Base-by-base conservation (phyloP, 2,329 filamentous ascomycete species). In the Calonectria naviculata region DNA sequence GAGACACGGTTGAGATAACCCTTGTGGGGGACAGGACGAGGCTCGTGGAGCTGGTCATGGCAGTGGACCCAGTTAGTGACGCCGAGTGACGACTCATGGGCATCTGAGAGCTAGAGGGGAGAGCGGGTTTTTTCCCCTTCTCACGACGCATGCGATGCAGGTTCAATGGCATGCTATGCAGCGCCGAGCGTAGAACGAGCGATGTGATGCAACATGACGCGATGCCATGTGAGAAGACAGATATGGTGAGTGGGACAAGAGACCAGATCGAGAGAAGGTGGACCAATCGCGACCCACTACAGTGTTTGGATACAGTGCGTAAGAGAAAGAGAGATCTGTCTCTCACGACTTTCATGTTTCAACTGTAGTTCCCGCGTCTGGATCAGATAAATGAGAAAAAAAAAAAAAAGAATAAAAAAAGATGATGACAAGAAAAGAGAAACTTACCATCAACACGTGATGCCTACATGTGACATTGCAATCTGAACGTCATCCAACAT, bases 191-290 rank as follows among this genome's bases (percentile, higher is more conserved):
- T n/a, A 61, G 56, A 42, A 47, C 21, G 31, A 26, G 52, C 52
- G 29, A 58, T 56, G 46, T 5, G 28, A 36, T 28, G 42, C 44
- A 28, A 46, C 47, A 44, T 36, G 65, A 68, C 21, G 38, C n/a
- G 46, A 56, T 66, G 56, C 44, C 31, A 65, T 54, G 36, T 21
- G 36, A 49, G 42, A 36, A 64, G 41, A 34, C 29, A 36, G 64
- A 71, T 70, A 63, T 67, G 34, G 29, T 72, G 60, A 73, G 54
- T 75, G 72, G 73, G 72, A 72, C 74, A 67, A 66, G 36, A 58
- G 56, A 67, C 36, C 62, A 41, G 62, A 65, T 70, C 67, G 47
- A 60, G 56, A 42, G 36, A 10, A 61, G 21, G 61, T 71, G 52
- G 64, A 47, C 56, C 65, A 61, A 54, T 34, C 44, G 28, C n/a